These are phyloP conservation scores for Mortierella sp. DNA, from an alignment of 371 early-diverging fungal species.

Conservation along the genomic window DNA sequence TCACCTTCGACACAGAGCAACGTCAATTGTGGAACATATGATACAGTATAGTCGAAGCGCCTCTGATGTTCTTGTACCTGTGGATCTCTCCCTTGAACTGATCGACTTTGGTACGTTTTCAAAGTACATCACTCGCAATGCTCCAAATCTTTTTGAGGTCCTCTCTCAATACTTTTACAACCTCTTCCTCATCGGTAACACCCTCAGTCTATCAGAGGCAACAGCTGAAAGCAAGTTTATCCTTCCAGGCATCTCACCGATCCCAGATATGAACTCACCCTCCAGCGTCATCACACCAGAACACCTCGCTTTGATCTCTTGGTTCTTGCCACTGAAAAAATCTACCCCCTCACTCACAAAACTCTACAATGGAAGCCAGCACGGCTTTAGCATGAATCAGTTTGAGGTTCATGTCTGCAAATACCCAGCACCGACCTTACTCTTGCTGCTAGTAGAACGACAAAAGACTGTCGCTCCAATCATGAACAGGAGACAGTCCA, in stretches of 20 bases:
- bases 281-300: conserved; percentile 61
- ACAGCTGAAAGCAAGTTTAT: neutral
- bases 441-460: conserved; percentile 62
- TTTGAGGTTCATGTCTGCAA: conserved; percentile 75
- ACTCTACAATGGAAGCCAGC: conserved; percentile 65
- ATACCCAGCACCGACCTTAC: conserved; percentile 73
- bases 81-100: conserved; percentile 28
- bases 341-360: conserved; percentile 32
- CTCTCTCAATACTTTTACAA: conserved; percentile 64
- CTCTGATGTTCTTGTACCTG: conserved; percentile 2
- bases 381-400: conserved; percentile 78
- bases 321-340: conserved; percentile 60
- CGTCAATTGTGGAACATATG: conserved; percentile 33
- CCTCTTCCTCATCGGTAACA: conserved; percentile 59
- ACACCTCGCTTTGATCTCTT: conserved; percentile 60
- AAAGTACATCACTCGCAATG: conserved; percentile 61
- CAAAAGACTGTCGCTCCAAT: conserved; percentile 18
- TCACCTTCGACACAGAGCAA: conserved; percentile 23
- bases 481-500: conserved; percentile 25
- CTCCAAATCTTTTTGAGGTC: conserved; percentile 63
- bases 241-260: conserved; percentile 25
- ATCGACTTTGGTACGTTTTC: conserved; percentile 50
- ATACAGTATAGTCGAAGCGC: conserved; percentile 26
- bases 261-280: conserved; percentile 30
- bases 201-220: conserved; percentile 11